Percentiles rank a stretch among this genome's conserved stretches.
Conservation (phyloP, 1,284 basidiomycete genomes). For the Pascua guehoae region DNA sequence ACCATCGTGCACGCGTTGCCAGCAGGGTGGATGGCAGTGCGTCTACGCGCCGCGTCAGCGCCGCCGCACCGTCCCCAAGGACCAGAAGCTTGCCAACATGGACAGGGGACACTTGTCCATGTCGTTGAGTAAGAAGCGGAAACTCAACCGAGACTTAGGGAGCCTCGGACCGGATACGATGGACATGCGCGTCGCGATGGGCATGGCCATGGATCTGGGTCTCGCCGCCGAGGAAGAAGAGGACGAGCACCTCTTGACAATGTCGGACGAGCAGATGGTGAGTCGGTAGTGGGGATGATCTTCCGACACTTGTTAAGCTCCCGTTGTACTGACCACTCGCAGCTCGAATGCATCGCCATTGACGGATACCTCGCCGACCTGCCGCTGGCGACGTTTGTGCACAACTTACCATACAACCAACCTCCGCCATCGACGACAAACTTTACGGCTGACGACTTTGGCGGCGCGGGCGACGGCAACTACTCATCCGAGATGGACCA, state of each 20-base stretch:
- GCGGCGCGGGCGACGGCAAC: conserved; percentile 23
- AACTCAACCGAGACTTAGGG: conserved; percentile 32
- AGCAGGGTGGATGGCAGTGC: conserved; percentile 45
- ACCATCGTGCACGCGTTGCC: conserved; percentile 45
- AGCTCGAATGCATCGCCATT: conserved; percentile 46
- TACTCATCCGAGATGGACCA: conserved; percentile 46
- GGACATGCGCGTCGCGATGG: conserved; percentile 46
- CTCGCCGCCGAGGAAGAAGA: conserved; percentile 42
- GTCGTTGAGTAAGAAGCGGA: conserved; percentile 38
- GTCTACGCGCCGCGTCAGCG: conserved; percentile 47
- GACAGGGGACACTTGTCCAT: background rate
- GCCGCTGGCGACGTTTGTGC: conserved; percentile 42
- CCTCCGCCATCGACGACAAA: conserved; percentile 15
- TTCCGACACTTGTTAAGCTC: no score
- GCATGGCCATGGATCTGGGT: conserved; percentile 46
- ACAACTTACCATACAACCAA: conserved; percentile 40
- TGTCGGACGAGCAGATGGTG: conserved; percentile 47
- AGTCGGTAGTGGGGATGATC: no score
- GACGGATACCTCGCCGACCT: conserved; percentile 49
- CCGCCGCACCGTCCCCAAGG: conserved; percentile 45
- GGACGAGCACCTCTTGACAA: conserved; percentile 39
- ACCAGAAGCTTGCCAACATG: conserved; percentile 26
- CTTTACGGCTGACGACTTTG: conserved; percentile 33
- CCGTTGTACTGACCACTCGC: background rate
- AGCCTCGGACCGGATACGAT: conserved; percentile 30